phyloP scores from a whole-genome alignment of 371 early-diverging fungal genomes.

The Globomyces sp. region DNA sequence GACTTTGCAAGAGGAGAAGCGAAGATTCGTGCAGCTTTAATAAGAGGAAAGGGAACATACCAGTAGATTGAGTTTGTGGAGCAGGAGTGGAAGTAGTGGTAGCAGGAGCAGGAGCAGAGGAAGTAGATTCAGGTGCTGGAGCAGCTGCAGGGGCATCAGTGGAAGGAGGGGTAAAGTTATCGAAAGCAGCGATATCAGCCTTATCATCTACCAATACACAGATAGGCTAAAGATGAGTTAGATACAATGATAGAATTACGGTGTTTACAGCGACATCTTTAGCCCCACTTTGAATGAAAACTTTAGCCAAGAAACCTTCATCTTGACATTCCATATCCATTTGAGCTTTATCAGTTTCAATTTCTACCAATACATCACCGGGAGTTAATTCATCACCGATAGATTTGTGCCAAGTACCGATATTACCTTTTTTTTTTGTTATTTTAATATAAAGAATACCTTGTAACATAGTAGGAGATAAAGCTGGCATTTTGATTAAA shows the following conservation, averaged over 20 bases:
- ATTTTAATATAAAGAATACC: conserved; percentile 48
- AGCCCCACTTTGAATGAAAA: conserved; percentile 76
- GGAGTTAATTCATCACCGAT: conserved; percentile 89
- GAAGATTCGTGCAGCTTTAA: conserved; percentile 62
- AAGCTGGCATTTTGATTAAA: conserved; percentile 94
- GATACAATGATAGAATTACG: conserved; percentile 23
- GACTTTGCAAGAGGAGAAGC: conserved; percentile 90
- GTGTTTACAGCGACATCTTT: conserved; percentile 83
- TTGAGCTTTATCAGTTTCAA: conserved; percentile 99
- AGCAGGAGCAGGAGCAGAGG: conserved; percentile 46
- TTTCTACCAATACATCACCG: conserved; percentile 97
- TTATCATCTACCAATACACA: conserved; percentile 89
- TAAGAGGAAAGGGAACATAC: background rate
- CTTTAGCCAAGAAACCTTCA: conserved; percentile 94
- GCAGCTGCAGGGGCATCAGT: conserved; percentile 50
- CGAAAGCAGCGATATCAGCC: conserved; percentile 83
- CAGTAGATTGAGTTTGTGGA: conserved; percentile 11
- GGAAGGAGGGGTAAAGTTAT: conserved; percentile 62
- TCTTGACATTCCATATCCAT: conserved; percentile 99
- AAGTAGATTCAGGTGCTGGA: conserved; percentile 42
- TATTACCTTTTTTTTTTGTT: conserved; percentile 53
- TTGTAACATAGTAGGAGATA: conserved; percentile 98
- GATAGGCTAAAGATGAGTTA: conserved; percentile 68
- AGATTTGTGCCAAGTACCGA: conserved; percentile 93
- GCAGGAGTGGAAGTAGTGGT: conserved; percentile 44